Conservation (phyloP, 1,139 yeast species). For the Debaryomycetaceae sp. region DNA sequence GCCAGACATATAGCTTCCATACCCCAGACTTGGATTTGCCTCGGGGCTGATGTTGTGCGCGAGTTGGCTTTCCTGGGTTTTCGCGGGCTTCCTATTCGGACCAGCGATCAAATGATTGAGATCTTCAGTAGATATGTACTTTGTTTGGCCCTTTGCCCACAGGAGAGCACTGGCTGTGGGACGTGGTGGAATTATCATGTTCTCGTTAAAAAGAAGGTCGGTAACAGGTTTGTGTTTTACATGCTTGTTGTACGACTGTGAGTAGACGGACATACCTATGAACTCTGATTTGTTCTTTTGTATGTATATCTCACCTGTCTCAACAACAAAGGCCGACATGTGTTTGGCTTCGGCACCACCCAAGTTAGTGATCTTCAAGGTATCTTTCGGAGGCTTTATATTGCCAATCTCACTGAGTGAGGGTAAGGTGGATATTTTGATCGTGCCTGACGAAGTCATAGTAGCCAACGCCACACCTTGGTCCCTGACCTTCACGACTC, state of each 20-base stretch:
- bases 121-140: constrained; percentile 56
- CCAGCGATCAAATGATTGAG: constrained; percentile 59
- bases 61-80: constrained; percentile 51
- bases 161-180: constrained; percentile 79
- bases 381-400: constrained; percentile 32
- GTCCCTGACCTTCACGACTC: constrained; percentile 26
- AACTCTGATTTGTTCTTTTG: constrained; percentile 60
- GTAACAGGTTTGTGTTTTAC: constrained; percentile 22
- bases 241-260: constrained; percentile 37
- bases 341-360: constrained; percentile 19
- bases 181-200: constrained; percentile 65
- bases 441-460: constrained; percentile 35
- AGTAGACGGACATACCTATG: constrained; percentile 27
- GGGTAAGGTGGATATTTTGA: constrained; percentile 38
- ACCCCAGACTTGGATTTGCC: constrained; percentile 37
- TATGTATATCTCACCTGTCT: constrained; percentile 71
- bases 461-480: constrained; percentile 37
- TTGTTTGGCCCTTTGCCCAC: constrained; percentile 79
- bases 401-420: constrained; percentile 37
- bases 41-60: constrained; percentile 54
- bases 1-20: constrained; percentile 23
- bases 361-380: neutral
- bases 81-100: constrained; percentile 51
- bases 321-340: constrained; percentile 38
- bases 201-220: constrained; percentile 58